Base-by-base conservation (phyloP, 805 yeast species). In the Ascoidea asiatica region DNA sequence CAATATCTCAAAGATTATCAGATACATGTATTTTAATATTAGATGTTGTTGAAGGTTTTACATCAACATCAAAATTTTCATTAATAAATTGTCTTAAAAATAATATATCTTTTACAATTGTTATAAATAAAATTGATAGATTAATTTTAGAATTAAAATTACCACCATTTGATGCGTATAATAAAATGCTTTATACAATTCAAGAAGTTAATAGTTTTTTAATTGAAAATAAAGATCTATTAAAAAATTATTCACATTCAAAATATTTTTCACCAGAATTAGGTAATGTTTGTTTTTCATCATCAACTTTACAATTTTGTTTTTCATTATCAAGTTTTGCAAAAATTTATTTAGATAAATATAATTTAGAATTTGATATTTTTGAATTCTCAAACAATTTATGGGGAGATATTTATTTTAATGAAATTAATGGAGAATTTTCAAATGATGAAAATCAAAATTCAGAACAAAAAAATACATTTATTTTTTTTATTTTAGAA, bases 1-100 rank as follows among this genome's bases (percentile, higher is more conserved):
- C 75, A 0, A 69, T 74, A 0, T 72, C 83, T 0, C 58, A 79
- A 7, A 59, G 74, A 19, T 65, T 79, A 0, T 71, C 73, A 0
- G 97, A 92, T 50, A 75, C 81, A 2, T 75, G 75, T 0, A 62
- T 81, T 0, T 58, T 88, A 1, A 83, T 86, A 1, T 67, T 90
- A n/a, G 98, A 92, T 57, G 79, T 72, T 1, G 79, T 87, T 1
- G 96, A 90, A 57, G 97, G 97, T 0, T 57, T 87, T 4, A 73
- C 82, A 0, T 62, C 70, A n/a, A 67, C 81, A 6, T 77, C 70
- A 50, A 62, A 63, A 44, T 50, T 63, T 13, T 60, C 77, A 0
- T 63, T 88, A 2, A 66, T 72, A 37, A 71, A 72, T 49, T 75
- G 81, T 0, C 52, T 82, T 4, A 56, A 60, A 36, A 65, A 69